A percentile compares a stretch with the other conserved stretches of the same genome.
Conservation (phyloP, 139 green algal species). For the Haematococcus lacustris region DNA sequence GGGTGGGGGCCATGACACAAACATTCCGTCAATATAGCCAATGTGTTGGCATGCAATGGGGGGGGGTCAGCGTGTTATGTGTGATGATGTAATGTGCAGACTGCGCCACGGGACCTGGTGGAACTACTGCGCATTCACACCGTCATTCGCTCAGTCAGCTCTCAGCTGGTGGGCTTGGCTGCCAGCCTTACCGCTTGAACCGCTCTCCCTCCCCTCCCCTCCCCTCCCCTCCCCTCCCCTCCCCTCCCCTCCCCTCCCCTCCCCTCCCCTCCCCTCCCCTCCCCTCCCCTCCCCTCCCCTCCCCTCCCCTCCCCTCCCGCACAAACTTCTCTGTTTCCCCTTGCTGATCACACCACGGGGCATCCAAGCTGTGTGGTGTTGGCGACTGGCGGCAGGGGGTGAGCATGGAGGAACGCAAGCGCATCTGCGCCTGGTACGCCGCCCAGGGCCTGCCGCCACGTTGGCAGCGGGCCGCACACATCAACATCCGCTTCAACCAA, state of each 20-base stretch:
- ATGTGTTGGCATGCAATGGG: no score
- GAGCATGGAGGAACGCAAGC: slow-evolving; percentile 27
- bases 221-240: no score
- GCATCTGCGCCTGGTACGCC: slow-evolving; percentile 17
- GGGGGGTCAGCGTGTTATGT: no score
- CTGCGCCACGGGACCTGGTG: slow-evolving; percentile 36
- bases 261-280: no score
- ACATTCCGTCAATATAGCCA: no score
- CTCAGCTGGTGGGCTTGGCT: slow-evolving; percentile 1
- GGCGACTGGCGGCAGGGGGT: slow-evolving; percentile 13
- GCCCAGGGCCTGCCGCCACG: slow-evolving; percentile 9
- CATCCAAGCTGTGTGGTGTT: neutral
- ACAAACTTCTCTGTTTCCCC: no score
- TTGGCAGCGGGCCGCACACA: neutral
- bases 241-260: no score
- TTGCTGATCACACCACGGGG: neutral
- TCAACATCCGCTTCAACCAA: slow-evolving; percentile 5
- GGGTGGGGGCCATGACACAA: no score
- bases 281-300: no score
- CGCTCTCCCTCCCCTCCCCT: no score
- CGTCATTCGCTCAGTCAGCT: slow-evolving; percentile 12
- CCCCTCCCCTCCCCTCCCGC: no score
- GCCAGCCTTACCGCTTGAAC: no score
- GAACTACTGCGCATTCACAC: slow-evolving; percentile 48
- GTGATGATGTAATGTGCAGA: neutral